These are phyloP conservation scores for Hortiboletus rubellus DNA, from an alignment of 1,284 basidiomycete genomes.

Conservation along the genomic window DNA sequence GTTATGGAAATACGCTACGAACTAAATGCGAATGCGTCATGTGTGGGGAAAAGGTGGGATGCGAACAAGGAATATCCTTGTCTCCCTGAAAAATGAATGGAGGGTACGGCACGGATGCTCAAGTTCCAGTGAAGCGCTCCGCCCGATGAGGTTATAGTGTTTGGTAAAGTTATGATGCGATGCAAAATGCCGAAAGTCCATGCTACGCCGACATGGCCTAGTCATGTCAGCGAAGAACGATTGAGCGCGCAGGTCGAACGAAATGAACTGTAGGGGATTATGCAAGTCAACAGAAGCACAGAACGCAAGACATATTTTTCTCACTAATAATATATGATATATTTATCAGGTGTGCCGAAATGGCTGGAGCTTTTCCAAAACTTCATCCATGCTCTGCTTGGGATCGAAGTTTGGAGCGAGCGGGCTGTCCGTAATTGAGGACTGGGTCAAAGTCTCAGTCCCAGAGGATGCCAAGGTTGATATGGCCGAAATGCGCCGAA, in stretches of 20 bases:
- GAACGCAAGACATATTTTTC: neutral
- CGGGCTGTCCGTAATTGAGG: constrained; percentile 23
- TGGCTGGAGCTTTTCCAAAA: constrained; percentile 39
- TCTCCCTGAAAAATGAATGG: constrained; percentile 20
- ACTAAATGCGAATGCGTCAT: constrained; percentile 18
- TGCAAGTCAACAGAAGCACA: constrained; percentile 10
- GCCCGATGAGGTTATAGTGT: constrained; percentile 15
- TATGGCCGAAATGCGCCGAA: constrained; percentile 40
- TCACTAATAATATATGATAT: constrained; percentile 16
- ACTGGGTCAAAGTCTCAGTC: constrained; percentile 20
- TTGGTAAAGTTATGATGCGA: constrained; percentile 21
- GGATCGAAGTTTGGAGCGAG: constrained; percentile 38
- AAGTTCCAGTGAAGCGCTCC: constrained; percentile 32
- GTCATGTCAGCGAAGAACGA: constrained; percentile 15
- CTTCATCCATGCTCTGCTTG: constrained; percentile 38
- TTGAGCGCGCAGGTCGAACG: constrained; percentile 9
- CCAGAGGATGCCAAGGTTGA: constrained; percentile 26
- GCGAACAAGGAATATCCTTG: constrained; percentile 15
- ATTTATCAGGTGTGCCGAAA: constrained; percentile 32
- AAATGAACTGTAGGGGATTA: constrained; percentile 12
- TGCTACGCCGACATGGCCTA: constrained; percentile 13
- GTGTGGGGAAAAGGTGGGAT: constrained; percentile 1
- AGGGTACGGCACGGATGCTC: constrained; percentile 20
- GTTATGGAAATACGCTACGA: constrained; percentile 15
- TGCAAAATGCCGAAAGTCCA: constrained; percentile 28